phyloP scores from a whole-genome alignment of 441 rosid species.

The Eruca vesicaria region DNA sequence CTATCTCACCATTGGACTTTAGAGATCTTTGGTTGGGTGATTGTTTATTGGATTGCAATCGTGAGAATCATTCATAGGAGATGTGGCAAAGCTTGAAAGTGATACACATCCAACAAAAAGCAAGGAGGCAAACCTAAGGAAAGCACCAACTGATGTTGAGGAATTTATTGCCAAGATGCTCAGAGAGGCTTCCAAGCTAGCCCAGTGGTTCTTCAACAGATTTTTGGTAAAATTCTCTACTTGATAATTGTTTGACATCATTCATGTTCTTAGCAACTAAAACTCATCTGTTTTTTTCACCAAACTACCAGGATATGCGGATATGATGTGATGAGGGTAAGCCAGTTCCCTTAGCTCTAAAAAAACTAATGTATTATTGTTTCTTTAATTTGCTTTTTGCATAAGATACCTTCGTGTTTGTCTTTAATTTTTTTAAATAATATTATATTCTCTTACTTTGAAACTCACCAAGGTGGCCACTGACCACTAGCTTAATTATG shows the following conservation, averaged over 20 bases:
- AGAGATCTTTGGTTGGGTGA: too few relatives aligned
- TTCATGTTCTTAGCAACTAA: slow-evolving; percentile 22
- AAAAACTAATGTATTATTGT: slow-evolving; percentile 6
- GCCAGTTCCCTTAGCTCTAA: slow-evolving; percentile 17
- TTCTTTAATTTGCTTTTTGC: slow-evolving; percentile 17
- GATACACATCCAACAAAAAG: too few relatives aligned
- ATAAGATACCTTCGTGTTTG: background rate
- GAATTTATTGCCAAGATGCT: slow-evolving; percentile 58
- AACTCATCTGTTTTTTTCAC: slow-evolving; percentile 13
- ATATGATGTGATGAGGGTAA: slow-evolving; percentile 49
- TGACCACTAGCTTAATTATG: too few relatives aligned
- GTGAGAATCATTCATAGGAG: too few relatives aligned
- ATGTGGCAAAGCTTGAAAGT: too few relatives aligned
- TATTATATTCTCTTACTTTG: slow-evolving; percentile 7
- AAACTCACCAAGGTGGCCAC: too few relatives aligned
- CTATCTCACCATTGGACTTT: too few relatives aligned
- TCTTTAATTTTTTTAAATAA: background rate
- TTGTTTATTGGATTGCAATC: too few relatives aligned
- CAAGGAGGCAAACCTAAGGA: slow-evolving; percentile 12
- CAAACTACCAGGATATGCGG: slow-evolving; percentile 45
- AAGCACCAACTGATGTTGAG: slow-evolving; percentile 39
- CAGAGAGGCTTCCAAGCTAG: slow-evolving; percentile 60
- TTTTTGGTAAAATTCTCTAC: slow-evolving; percentile 47
- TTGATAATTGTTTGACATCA: background rate
- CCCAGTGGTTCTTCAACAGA: slow-evolving; percentile 44